A percentile compares a stretch with the other conserved stretches of the same genome.
These are phyloP conservation scores for Didymella segeticola DNA, from an alignment of 2,329 filamentous ascomycete species.

Conservation along the genomic window DNA sequence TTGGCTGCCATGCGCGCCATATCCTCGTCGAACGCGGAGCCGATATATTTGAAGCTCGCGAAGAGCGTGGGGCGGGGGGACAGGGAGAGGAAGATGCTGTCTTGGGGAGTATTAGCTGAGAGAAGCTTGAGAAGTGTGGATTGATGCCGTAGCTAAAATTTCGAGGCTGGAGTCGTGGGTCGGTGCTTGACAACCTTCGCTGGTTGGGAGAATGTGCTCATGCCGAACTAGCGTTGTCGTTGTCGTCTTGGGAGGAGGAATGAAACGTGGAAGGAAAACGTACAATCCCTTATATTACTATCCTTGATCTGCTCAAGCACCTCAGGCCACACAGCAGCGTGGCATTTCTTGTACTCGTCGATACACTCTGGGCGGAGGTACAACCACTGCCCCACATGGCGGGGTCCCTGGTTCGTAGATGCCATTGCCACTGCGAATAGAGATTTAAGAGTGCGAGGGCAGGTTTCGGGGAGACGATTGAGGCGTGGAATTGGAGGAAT, in stretches of 20 bases:
- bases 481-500: neutral
- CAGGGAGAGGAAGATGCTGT: conserved; percentile 69
- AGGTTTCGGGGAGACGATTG: neutral
- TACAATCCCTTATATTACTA: conserved; percentile 74
- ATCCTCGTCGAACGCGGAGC: conserved; percentile 73
- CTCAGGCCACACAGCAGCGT: conserved; percentile 78
- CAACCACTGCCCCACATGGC: conserved; percentile 74
- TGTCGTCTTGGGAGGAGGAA: too few species aligned
- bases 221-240: too few species aligned
- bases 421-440: conserved; percentile 1
- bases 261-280: too few species aligned
- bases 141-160: conserved; percentile 36
- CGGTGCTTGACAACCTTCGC: too few species aligned
- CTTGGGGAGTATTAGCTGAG: neutral
- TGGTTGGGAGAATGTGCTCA: too few species aligned
- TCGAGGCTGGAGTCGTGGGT: too few species aligned
- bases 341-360: conserved; percentile 74
- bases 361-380: conserved; percentile 72
- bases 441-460: neutral
- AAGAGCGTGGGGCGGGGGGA: conserved; percentile 68
- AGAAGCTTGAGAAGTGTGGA: neutral
- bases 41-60: conserved; percentile 80
- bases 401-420: conserved; percentile 36
- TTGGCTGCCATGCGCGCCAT: conserved; percentile 80
- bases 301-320: conserved; percentile 77